Percentiles rank a stretch among this genome's conserved stretches.
Evolutionary conservation across 805 yeast species (phyloP).

Genomic region (Sugiyamaella floridensis): DNA sequence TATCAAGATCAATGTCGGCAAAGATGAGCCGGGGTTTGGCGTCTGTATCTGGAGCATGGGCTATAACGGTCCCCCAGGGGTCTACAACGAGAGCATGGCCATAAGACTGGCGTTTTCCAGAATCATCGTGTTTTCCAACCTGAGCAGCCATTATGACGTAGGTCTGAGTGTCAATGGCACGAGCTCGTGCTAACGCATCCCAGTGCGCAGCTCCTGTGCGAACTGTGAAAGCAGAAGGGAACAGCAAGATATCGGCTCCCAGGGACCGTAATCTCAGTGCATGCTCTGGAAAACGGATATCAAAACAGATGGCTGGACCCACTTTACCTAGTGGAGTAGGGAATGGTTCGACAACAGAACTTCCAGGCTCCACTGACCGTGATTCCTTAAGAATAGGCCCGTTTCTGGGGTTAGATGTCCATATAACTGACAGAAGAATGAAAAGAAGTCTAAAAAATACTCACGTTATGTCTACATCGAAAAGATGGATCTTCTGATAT

Average conservation of each 20-base stretch:
- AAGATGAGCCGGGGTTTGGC: slow-evolving; percentile 41
- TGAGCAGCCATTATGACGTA: slow-evolving; percentile 89
- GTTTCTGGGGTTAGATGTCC: slow-evolving; percentile 34
- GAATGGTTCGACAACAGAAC: slow-evolving; percentile 45
- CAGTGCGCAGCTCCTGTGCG: slow-evolving; percentile 91
- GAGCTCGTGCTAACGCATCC: slow-evolving; percentile 67
- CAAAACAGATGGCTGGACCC: slow-evolving; percentile 53
- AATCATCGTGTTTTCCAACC: slow-evolving; percentile 64
- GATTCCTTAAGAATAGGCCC: slow-evolving; percentile 81
- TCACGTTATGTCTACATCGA: slow-evolving; percentile 67
- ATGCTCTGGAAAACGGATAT: slow-evolving; percentile 79
- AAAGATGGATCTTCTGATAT: slow-evolving; percentile 82
- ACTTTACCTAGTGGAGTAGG: slow-evolving; percentile 49
- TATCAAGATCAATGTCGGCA: slow-evolving; percentile 60
- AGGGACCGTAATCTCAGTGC: slow-evolving; percentile 52
- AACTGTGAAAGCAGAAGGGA: slow-evolving; percentile 89
- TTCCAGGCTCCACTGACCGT: slow-evolving; percentile 76
- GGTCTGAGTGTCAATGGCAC: slow-evolving; percentile 85
- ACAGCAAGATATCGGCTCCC: slow-evolving; percentile 75
- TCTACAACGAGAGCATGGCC: slow-evolving; percentile 85
- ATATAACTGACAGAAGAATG: neutral
- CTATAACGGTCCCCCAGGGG: slow-evolving; percentile 82
- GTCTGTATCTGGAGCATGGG: slow-evolving; percentile 45
- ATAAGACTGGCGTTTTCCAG: slow-evolving; percentile 58
- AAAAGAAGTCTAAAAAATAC: neutral